Percentiles rank a stretch among this genome's conserved stretches.
Conservation (phyloP, 768 basidiomycete species). For the Hericium erinaceus region DNA sequence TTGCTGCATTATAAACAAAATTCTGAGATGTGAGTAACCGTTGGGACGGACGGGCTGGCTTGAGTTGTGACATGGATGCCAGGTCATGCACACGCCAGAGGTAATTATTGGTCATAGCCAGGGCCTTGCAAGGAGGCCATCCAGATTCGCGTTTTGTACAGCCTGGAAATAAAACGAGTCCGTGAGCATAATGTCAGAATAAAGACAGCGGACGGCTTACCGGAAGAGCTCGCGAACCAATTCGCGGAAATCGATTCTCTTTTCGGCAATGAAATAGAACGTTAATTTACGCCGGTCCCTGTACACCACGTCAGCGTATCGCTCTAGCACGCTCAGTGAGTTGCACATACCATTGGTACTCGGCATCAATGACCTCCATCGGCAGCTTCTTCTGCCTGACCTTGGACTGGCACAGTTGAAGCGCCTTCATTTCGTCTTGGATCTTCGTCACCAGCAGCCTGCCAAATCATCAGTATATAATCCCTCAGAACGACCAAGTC, state of each 20-base stretch:
- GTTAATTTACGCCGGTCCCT: conserved; percentile 98
- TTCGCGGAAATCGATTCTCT: conserved; percentile 93
- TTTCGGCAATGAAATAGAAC: conserved; percentile 95
- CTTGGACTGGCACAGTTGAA: conserved; percentile 86
- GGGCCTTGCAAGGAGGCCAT: conserved; percentile 74
- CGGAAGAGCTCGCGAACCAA: conserved; percentile 91
- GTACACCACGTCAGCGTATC: background rate
- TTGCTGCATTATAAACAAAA: background rate
- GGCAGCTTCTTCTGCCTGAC: conserved; percentile 90
- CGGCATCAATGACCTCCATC: conserved; percentile 98
- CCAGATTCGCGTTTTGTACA: conserved; percentile 95
- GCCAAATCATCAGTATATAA: conserved; percentile 4
- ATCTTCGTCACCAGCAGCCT: conserved; percentile 75
- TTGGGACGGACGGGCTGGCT: background rate
- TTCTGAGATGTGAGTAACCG: background rate
- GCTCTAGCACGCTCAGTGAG: background rate
- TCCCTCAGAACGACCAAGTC: conserved; percentile 6
- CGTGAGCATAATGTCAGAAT: background rate
- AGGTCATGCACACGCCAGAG: background rate
- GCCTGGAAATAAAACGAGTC: conserved; percentile 27
- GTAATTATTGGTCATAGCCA: conserved; percentile 37
- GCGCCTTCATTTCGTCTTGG: conserved; percentile 86
- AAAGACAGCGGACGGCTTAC: conserved; percentile 28
- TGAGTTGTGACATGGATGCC: background rate
- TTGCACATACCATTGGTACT: conserved; percentile 80